phyloP scores from a whole-genome alignment of 1,284 basidiomycete genomes.

The Ustilago loliicola region DNA sequence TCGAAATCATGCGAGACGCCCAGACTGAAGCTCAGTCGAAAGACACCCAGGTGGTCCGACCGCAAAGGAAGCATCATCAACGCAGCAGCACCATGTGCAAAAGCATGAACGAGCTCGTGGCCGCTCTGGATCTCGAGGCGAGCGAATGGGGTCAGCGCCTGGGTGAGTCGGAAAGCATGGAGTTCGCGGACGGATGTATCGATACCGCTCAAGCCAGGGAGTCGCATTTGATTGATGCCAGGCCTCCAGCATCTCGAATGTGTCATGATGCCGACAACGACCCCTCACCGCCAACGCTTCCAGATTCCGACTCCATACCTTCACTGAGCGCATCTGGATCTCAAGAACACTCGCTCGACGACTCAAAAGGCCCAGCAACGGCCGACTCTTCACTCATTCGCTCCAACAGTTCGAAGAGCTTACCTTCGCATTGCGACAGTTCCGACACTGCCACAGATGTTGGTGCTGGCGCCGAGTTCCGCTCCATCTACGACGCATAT shows the following conservation, averaged over 20 bases:
- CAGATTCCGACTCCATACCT: conserved; percentile 27
- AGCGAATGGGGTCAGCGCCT: conserved; percentile 20
- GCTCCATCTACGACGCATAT: conserved; percentile 41
- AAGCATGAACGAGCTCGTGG: conserved; percentile 49
- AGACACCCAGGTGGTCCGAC: background rate
- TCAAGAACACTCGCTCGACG: conserved; percentile 23
- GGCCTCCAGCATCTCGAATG: background rate
- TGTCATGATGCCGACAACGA: background rate
- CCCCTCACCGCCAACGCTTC: background rate
- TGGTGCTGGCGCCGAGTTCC: conserved; percentile 16
- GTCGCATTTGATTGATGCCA: conserved; percentile 6
- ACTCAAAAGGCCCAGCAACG: conserved; percentile 22
- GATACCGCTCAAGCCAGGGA: conserved; percentile 2
- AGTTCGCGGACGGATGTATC: background rate
- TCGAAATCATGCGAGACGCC: conserved; percentile 3
- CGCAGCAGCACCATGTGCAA: conserved; percentile 33
- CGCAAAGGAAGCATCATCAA: conserved; percentile 10
- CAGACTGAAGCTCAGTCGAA: background rate
- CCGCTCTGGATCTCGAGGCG: conserved; percentile 43
- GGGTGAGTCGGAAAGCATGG: conserved; percentile 4
- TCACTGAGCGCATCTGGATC: conserved; percentile 34
- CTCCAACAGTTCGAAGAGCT: conserved; percentile 13
- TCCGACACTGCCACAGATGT: conserved; percentile 8
- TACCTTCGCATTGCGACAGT: background rate
- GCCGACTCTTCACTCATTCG: conserved; percentile 29